Conservation (phyloP, 306 rosid genomes). For the Trifolium dubium region DNA sequence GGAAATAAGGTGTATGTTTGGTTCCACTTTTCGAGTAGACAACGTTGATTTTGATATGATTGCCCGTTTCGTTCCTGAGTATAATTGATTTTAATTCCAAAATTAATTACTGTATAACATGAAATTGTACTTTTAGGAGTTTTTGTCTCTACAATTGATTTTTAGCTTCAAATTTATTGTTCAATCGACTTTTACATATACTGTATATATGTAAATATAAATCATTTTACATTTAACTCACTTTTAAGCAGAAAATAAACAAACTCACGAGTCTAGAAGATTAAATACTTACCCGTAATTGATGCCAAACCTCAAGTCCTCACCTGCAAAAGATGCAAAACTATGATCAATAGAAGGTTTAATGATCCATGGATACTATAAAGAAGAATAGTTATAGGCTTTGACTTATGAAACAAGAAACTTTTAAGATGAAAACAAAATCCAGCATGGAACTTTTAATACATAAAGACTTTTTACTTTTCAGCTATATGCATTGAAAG, state of each 20-base stretch:
- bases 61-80: too few species aligned
- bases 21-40: not conserved
- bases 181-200: not conserved
- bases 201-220: conserved; percentile 5
- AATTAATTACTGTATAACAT: not conserved
- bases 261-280: conserved; percentile 15
- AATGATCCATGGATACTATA: not conserved
- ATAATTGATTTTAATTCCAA: not conserved
- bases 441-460: conserved; percentile 36
- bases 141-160: not conserved
- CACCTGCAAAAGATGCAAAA: conserved; percentile 34
- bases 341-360: conserved; percentile 23
- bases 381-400: conserved; percentile 26
- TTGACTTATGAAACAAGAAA: conserved; percentile 39
- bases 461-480: conserved; percentile 30
- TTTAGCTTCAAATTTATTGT: not conserved
- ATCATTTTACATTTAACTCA: not conserved
- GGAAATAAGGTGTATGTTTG: too few species aligned
- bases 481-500: conserved; percentile 35
- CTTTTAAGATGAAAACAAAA: conserved; percentile 25
- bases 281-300: conserved; percentile 39
- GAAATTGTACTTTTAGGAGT: not conserved
- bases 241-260: conserved; percentile 10
- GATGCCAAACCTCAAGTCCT: conserved; percentile 36
- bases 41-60: not conserved